These are phyloP conservation scores for Diplodia mutila DNA, from an alignment of 2,329 filamentous ascomycete genomes.

Conservation along the genomic window DNA sequence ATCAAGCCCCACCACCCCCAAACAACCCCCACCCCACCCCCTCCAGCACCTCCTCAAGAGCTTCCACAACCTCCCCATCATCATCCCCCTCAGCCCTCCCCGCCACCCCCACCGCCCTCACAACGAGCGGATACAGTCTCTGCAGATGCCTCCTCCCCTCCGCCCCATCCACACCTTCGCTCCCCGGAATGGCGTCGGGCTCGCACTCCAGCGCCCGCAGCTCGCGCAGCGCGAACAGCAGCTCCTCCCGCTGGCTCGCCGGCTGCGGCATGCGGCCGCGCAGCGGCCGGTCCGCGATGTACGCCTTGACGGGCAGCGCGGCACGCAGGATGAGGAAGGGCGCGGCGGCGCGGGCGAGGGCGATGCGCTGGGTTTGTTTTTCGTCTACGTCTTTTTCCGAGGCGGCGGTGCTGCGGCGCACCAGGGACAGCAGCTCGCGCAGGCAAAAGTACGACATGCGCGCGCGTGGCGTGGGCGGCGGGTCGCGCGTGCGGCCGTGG, in stretches of 20 bases:
- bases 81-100: constrained; percentile 65
- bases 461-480: constrained; percentile 65
- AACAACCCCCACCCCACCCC: constrained; percentile 47
- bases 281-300: constrained; percentile 88
- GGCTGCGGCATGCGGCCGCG: constrained; percentile 89
- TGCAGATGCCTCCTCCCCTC: constrained; percentile 71
- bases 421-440: constrained; percentile 66
- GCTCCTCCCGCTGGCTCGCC: constrained; percentile 75
- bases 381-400: not conserved
- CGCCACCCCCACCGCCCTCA: constrained; percentile 61
- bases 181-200: constrained; percentile 64
- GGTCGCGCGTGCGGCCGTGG: constrained; percentile 72
- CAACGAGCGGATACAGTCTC: constrained; percentile 77
- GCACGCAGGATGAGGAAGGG: constrained; percentile 83
- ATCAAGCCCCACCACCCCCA: constrained; percentile 26
- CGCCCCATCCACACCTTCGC: constrained; percentile 40
- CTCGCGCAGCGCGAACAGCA: constrained; percentile 70
- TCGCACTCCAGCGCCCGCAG: constrained; percentile 72
- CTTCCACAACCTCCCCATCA: constrained; percentile 59
- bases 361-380: constrained; percentile 46
- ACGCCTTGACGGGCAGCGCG: constrained; percentile 78
- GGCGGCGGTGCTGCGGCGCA: constrained; percentile 56
- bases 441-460: constrained; percentile 81
- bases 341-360: constrained; percentile 74
- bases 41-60: constrained; percentile 44